Conservation (phyloP, 495 filamentous ascomycete species). For the Lophiostoma macrostomum region DNA sequence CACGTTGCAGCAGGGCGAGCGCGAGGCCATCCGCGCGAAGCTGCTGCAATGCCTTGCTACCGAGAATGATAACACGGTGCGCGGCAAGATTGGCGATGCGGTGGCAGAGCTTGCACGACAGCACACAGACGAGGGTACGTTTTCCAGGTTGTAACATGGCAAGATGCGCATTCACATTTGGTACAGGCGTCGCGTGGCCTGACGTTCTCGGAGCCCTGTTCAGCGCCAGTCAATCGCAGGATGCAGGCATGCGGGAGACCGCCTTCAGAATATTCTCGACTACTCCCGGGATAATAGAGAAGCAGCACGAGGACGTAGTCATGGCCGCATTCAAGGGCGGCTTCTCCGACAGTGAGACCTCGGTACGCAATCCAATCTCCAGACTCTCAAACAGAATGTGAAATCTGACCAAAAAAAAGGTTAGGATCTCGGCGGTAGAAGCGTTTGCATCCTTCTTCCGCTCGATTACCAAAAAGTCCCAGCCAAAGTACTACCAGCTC, state of each 20-base stretch:
- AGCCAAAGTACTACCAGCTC: slow-evolving; percentile 79
- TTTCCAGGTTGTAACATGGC: too few species aligned
- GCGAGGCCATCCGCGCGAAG: slow-evolving; percentile 73
- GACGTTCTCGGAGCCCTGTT: slow-evolving; percentile 86
- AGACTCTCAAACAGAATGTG: background rate
- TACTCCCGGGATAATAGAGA: slow-evolving; percentile 94
- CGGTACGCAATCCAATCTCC: slow-evolving; percentile 52
- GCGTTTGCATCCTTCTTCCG: slow-evolving; percentile 95
- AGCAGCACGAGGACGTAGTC: slow-evolving; percentile 85
- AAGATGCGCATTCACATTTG: background rate
- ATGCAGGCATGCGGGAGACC: slow-evolving; percentile 77
- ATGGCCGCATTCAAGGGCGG: slow-evolving; percentile 80
- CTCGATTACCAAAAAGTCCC: slow-evolving; percentile 78
- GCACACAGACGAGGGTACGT: slow-evolving; percentile 80
- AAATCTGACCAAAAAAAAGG: slow-evolving; percentile 49
- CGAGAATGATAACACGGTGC: slow-evolving; percentile 66
- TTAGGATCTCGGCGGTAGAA: slow-evolving; percentile 90
- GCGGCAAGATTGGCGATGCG: slow-evolving; percentile 95
- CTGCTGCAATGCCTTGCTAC: slow-evolving; percentile 69
- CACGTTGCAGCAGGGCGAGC: slow-evolving; percentile 65
- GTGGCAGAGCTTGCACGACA: slow-evolving; percentile 93
- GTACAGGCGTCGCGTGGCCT: slow-evolving; percentile 77
- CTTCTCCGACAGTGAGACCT: slow-evolving; percentile 82
- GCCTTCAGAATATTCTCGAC: slow-evolving; percentile 93
- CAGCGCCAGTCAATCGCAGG: slow-evolving; percentile 76